Evolutionary conservation across 1,284 basidiomycete genomes (phyloP).

Genomic region (Cryptococcus deneoformans): DNA sequence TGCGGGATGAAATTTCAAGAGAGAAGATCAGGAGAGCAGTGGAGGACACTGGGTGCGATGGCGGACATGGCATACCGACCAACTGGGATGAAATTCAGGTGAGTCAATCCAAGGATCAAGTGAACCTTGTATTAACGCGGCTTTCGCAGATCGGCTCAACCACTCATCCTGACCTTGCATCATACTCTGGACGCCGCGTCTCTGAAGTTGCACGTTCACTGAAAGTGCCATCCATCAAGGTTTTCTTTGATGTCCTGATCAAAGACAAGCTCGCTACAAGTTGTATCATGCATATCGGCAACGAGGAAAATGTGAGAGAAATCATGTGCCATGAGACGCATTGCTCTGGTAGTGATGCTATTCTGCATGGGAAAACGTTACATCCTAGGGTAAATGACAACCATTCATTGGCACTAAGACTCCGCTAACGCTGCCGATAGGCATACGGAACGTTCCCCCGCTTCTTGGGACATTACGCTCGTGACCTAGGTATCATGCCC

Average conservation of each 20-base stretch:
- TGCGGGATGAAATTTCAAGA: slow-evolving; percentile 26
- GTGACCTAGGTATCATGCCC: slow-evolving; percentile 24
- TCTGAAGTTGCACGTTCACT: slow-evolving; percentile 19
- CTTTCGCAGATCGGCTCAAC: slow-evolving; percentile 29
- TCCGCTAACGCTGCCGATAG: slow-evolving; percentile 5
- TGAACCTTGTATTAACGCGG: background rate
- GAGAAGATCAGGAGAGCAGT: slow-evolving; percentile 40
- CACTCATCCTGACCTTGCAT: slow-evolving; percentile 19
- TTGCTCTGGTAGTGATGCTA: slow-evolving; percentile 41
- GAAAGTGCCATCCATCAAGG: slow-evolving; percentile 20
- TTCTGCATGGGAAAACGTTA: slow-evolving; percentile 33
- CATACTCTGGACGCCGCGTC: slow-evolving; percentile 24
- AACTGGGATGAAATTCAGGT: slow-evolving; percentile 46
- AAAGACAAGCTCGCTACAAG: slow-evolving; percentile 41
- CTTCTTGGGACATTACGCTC: slow-evolving; percentile 40
- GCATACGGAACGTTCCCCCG: slow-evolving; percentile 45
- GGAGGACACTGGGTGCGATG: slow-evolving; percentile 44
- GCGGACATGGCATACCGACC: slow-evolving; percentile 45
- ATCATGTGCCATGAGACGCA: slow-evolving; percentile 44
- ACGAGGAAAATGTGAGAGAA: slow-evolving; percentile 45
- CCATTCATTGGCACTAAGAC: background rate
- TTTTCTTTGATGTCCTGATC: slow-evolving; percentile 40
- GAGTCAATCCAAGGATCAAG: slow-evolving; percentile 1
- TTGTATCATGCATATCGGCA: slow-evolving; percentile 45
- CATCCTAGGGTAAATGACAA: slow-evolving; percentile 29